These are phyloP conservation scores for Tulasnella sp. DNA, from an alignment of 768 basidiomycete species.

Conservation along the genomic window DNA sequence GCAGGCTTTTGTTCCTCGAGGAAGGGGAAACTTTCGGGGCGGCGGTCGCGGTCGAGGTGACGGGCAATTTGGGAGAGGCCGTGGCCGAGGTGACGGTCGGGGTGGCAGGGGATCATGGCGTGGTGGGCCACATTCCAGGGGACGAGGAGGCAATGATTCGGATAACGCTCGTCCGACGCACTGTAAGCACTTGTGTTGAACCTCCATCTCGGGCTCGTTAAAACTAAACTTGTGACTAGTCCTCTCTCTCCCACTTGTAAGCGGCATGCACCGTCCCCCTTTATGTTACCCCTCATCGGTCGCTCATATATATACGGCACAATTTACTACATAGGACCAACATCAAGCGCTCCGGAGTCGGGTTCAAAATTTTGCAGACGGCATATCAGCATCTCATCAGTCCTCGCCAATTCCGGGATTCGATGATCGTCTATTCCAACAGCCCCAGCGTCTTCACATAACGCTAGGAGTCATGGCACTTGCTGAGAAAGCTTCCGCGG, in stretches of 20 bases:
- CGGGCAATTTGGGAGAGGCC: slow-evolving; percentile 1
- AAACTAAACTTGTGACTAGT: slow-evolving; percentile 15
- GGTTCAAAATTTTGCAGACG: slow-evolving; percentile 27
- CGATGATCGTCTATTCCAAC: slow-evolving; percentile 6
- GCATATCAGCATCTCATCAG: slow-evolving; percentile 11
- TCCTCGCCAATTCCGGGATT: slow-evolving; percentile 17
- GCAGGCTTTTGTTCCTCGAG: not conserved
- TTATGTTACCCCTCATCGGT: not conserved
- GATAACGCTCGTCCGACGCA: slow-evolving; percentile 20
- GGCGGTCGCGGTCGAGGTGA: slow-evolving; percentile 4
- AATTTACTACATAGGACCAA: slow-evolving; percentile 5
- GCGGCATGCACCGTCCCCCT: not conserved
- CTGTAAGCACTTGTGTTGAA: slow-evolving; percentile 9
- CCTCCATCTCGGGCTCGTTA: not conserved
- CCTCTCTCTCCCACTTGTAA: slow-evolving; percentile 28
- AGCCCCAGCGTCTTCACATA: not conserved
- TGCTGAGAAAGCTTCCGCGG: slow-evolving; percentile 15
- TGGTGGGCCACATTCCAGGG: not conserved
- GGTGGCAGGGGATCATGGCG: slow-evolving; percentile 3
- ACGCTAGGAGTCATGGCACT: slow-evolving; percentile 22
- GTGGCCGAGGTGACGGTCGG: not conserved
- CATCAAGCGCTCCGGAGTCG: slow-evolving; percentile 27
- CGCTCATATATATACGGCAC: not conserved
- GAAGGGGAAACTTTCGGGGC: not conserved
- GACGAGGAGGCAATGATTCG: slow-evolving; percentile 4